These are phyloP conservation scores for Prosopis cineraria DNA, from an alignment of 306 rosid genomes.

Conservation along the genomic window DNA sequence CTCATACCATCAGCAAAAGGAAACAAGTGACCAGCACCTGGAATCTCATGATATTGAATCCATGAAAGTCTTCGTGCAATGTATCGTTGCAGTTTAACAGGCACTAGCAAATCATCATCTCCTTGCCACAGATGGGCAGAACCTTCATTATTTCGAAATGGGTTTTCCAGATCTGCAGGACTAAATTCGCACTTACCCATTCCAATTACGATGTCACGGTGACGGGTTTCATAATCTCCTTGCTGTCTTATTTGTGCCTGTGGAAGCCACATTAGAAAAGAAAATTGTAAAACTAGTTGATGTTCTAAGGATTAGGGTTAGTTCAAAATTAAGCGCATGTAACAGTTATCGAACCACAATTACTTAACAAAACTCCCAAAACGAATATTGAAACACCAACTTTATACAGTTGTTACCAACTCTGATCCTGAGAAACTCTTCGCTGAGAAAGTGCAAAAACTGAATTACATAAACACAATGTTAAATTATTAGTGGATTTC, in stretches of 20 bases:
- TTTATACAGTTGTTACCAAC: background rate
- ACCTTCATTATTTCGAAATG: conserved; percentile 70
- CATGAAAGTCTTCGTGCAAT: conserved; percentile 72
- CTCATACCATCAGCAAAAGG: conserved; percentile 50
- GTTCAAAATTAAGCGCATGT: background rate
- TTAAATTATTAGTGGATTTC: background rate
- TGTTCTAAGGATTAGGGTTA: background rate
- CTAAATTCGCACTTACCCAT: conserved; percentile 83
- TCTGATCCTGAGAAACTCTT: conserved; percentile 16
- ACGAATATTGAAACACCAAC: background rate
- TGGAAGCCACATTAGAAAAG: conserved; percentile 32
- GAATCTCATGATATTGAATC: conserved; percentile 81
- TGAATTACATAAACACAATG: conserved; percentile 4
- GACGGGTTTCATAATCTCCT: conserved; percentile 62
- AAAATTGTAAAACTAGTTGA: conserved; percentile 5
- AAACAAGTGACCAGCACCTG: conserved; percentile 77
- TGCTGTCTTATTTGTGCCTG: conserved; percentile 69
- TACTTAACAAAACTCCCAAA: background rate
- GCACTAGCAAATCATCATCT: conserved; percentile 67
- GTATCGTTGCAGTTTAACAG: conserved; percentile 56
- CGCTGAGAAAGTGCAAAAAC: conserved; percentile 11
- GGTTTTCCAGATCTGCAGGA: conserved; percentile 74
- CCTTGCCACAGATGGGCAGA: conserved; percentile 92
- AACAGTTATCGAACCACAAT: background rate
- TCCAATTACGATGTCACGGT: conserved; percentile 67